Conservation (phyloP, 352 stramenopile genomes). For the Phytophthora rubi region DNA sequence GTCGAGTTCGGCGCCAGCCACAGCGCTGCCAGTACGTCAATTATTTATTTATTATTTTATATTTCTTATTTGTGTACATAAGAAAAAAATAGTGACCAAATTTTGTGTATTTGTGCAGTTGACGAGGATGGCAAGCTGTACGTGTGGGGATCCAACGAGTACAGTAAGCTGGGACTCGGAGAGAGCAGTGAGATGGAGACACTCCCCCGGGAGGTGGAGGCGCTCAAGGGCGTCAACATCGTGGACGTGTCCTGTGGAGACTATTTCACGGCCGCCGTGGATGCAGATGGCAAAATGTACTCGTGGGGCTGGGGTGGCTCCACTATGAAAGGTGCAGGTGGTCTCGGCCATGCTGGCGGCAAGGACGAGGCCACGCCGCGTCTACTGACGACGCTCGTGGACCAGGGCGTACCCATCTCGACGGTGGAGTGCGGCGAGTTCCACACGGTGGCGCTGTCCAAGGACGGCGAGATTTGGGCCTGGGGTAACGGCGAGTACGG, state of each 20-base stretch:
- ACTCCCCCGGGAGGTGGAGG: slow-evolving; percentile 67
- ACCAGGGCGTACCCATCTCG: slow-evolving; percentile 80
- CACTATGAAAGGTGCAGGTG: slow-evolving; percentile 81
- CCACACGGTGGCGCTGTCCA: slow-evolving; percentile 90
- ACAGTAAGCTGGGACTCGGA: slow-evolving; percentile 81
- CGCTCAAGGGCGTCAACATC: slow-evolving; percentile 73
- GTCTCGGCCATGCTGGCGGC: slow-evolving; percentile 74
- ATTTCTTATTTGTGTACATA: slow-evolving; percentile 4
- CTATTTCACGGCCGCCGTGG: slow-evolving; percentile 87
- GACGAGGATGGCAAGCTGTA: slow-evolving; percentile 74
- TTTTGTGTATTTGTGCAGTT: slow-evolving; percentile 45
- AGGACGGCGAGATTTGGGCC: slow-evolving; percentile 91
- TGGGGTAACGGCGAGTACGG: slow-evolving; percentile 94
- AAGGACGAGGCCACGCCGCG: slow-evolving; percentile 77
- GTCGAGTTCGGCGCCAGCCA: slow-evolving; percentile 82
- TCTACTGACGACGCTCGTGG: slow-evolving; percentile 73
- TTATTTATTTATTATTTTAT: slow-evolving; percentile 7
- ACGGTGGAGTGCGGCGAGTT: slow-evolving; percentile 86
- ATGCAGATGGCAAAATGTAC: slow-evolving; percentile 88
- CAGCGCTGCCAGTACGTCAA: slow-evolving; percentile 75
- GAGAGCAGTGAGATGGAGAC: slow-evolving; percentile 56
- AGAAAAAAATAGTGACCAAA: slow-evolving; percentile 3
- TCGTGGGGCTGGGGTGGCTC: slow-evolving; percentile 92
- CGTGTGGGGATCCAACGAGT: slow-evolving; percentile 91
- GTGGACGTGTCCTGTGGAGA: slow-evolving; percentile 88